phyloP scores from a whole-genome alignment of 2,329 filamentous ascomycete species.

The Stemphylium lycopersici region DNA sequence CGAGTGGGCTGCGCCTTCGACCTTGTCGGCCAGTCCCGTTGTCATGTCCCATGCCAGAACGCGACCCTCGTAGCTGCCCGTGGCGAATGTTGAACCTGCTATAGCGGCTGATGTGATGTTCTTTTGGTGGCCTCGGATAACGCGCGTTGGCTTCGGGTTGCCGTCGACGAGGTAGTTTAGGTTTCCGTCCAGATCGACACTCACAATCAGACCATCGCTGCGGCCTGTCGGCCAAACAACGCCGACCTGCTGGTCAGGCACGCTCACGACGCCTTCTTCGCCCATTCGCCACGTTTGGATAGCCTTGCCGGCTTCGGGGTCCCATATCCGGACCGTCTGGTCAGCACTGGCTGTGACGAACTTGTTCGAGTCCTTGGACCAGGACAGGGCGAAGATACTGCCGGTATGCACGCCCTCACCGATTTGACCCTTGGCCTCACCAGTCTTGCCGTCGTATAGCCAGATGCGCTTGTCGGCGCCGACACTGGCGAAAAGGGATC shows the following conservation, averaged over 20 bases:
- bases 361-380: conserved; percentile 83
- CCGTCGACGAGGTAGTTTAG: conserved; percentile 85
- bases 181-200: conserved; percentile 84
- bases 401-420: conserved; percentile 87
- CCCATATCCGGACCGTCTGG: conserved; percentile 94
- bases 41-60: conserved; percentile 83
- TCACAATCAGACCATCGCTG: conserved; percentile 86
- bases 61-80: conserved; percentile 90
- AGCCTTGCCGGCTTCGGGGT: conserved; percentile 77
- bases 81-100: conserved; percentile 72
- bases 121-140: conserved; percentile 89
- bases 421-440: conserved; percentile 78
- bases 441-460: conserved; percentile 95
- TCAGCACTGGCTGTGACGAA: conserved; percentile 93
- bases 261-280: conserved; percentile 70
- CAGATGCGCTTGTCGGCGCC: conserved; percentile 93
- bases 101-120: conserved; percentile 78
- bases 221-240: conserved; percentile 87
- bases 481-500: conserved; percentile 79
- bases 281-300: conserved; percentile 87
- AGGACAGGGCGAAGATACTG: conserved; percentile 90
- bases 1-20: conserved; percentile 82
- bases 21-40: conserved; percentile 69
- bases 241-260: conserved; percentile 89
- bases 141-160: conserved; percentile 68